Percentiles rank a stretch among this genome's conserved stretches.
These are phyloP conservation scores for Russula virescens DNA, from an alignment of 768 basidiomycete genomes.

Conservation along the genomic window DNA sequence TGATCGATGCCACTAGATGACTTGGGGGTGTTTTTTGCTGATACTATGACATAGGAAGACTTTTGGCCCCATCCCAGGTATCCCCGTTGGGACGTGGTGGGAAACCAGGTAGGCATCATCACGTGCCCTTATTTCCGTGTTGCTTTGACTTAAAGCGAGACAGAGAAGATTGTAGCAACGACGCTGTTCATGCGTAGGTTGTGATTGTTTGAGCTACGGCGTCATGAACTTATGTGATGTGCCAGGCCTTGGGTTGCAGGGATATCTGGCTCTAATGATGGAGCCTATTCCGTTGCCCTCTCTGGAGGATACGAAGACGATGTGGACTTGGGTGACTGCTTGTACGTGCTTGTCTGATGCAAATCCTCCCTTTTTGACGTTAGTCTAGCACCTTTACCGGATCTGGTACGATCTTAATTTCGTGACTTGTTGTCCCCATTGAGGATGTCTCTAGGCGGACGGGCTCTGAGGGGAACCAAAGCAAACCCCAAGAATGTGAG, in stretches of 20 bases:
- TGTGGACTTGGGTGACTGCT: constrained; percentile 73
- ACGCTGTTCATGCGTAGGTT: constrained; percentile 82
- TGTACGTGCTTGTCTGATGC: constrained; percentile 45
- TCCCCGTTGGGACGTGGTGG: constrained; percentile 84
- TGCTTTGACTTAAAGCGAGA: background rate
- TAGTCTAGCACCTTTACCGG: constrained; percentile 68
- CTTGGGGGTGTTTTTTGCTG: background rate
- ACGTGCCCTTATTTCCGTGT: background rate
- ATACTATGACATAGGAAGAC: constrained; percentile 46
- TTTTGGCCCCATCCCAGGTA: constrained; percentile 74
- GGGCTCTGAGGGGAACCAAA: constrained; percentile 83
- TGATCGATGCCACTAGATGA: constrained; percentile 25
- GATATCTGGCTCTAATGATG: constrained; percentile 59
- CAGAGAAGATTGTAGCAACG: constrained; percentile 60
- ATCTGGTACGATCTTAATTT: constrained; percentile 42
- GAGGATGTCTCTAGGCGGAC: constrained; percentile 49
- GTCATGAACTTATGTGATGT: constrained; percentile 1
- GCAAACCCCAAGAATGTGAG: constrained; percentile 75
- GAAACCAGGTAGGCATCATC: constrained; percentile 45
- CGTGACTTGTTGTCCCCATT: background rate
- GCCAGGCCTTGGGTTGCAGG: constrained; percentile 78
- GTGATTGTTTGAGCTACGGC: background rate
- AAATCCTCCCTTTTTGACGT: background rate
- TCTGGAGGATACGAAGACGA: constrained; percentile 90
- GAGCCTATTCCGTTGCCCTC: constrained; percentile 80